Base-by-base conservation (phyloP, 805 yeast genomes). In the Ogataea neopini region DNA sequence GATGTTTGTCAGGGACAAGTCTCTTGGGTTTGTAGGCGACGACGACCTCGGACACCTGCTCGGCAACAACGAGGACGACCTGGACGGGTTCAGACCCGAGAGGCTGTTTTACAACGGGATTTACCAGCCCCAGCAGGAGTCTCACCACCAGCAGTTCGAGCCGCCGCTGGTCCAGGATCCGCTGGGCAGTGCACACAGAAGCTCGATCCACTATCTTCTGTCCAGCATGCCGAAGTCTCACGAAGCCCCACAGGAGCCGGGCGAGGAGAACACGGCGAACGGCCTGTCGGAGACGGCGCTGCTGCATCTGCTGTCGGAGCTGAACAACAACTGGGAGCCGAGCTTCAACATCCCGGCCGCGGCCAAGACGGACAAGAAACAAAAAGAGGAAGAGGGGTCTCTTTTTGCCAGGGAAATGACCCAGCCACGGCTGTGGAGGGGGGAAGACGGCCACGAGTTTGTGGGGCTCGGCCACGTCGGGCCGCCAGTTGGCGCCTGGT, bases 261-360 rank as follows among this genome's bases (percentile, higher is more conserved):
- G 19, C 6, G 32, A 23, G 20, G 29, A 23, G 3, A 6, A 17
- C 20, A 18, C 25, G 2, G 25, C 42, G 8, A 13, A 39, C 6
- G 42, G 42, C 3, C 22, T 26, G 3, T 26, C 40, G 3, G 50
- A 47, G 8, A 29, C 37, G 13, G 17, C 40, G 14, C 14, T 44
- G 10, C 26, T 34, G n/a, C 30, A 22, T 9, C 38, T 52, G 33
- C n/a, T 52, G 25, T 39, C 38, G 20, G 56, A 49, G 34, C 34
- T 52, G 7, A 52, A 49, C 48, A 49, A 48, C 43, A 52, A 52
- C 29, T 52, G 56, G 56, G 47, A 49, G 28, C 56, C 56, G 6
- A 34, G 47, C 10, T 52, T 52, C 47, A 52, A 49, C n/a, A 41
- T 52, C 3, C 41, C 45, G 25, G 25, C 25, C 25, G 8, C 25